Conservation (phyloP, 129 eudicot genomes). For the Rutidosis leptorrhynchoides region DNA sequence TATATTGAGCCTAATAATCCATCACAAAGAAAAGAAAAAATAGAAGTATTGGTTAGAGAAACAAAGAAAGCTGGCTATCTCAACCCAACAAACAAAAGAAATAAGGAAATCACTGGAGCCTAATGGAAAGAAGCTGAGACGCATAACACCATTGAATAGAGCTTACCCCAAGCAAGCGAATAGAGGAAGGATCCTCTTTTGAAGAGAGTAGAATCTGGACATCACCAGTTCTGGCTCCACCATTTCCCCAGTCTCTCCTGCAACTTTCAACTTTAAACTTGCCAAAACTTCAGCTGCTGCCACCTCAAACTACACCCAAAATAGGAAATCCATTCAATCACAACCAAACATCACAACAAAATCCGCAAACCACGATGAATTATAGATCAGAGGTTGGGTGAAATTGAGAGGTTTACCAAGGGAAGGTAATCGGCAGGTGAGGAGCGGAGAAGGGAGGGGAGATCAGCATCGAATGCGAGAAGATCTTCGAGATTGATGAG, state of each 20-base stretch:
- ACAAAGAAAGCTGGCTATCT: too few species aligned
- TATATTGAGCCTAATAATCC: constrained; percentile 68
- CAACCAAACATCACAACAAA: too few species aligned
- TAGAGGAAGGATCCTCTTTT: constrained; percentile 80
- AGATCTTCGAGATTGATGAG: constrained; percentile 74
- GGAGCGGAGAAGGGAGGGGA: constrained; percentile 69
- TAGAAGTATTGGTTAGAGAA: too few species aligned
- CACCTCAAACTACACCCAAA: constrained; percentile 94
- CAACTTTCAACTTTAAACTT: constrained; percentile 75
- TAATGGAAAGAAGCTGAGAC: too few species aligned
- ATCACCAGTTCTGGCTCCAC: constrained; percentile 94
- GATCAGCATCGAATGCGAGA: constrained; percentile 74
- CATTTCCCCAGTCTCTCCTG: constrained; percentile 88
- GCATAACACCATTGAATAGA: too few species aligned
- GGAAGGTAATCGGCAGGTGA: constrained; percentile 95
- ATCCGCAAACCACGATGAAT: too few species aligned
- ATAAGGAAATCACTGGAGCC: too few species aligned
- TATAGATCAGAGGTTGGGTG: too few species aligned
- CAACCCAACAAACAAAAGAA: too few species aligned
- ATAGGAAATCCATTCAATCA: too few species aligned
- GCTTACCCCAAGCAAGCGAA: constrained; percentile 91
- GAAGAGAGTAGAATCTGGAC: constrained; percentile 81
- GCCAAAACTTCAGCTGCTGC: constrained; percentile 87
- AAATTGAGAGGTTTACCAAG: too few species aligned
- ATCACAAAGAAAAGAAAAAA: too few species aligned